A percentile compares a stretch with the other conserved stretches of the same genome.
phyloP scores from a whole-genome alignment of 2,329 filamentous ascomycete species.

The Alternaria postmessia region DNA sequence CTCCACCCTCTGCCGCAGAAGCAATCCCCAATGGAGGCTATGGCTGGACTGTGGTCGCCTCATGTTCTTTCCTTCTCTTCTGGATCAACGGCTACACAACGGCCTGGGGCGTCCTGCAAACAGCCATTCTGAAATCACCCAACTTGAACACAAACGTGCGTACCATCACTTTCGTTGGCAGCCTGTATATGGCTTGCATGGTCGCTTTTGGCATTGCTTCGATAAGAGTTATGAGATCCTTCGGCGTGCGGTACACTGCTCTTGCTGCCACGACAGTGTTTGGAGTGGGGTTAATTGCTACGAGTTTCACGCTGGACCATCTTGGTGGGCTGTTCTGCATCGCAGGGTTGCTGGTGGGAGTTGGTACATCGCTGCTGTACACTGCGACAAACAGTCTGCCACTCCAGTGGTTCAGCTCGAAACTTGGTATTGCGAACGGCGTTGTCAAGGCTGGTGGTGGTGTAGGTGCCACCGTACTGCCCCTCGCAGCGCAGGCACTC shows the following conservation, averaged over 20 bases:
- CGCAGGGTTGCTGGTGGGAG: constrained; percentile 55
- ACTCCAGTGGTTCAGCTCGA: constrained; percentile 38
- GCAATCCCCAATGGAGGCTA: constrained; percentile 63
- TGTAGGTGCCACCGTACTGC: constrained; percentile 35
- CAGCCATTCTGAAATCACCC: constrained; percentile 62
- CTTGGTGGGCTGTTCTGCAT: constrained; percentile 2
- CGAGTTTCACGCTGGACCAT: constrained; percentile 53
- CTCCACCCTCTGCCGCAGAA: background rate
- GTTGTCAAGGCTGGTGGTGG: constrained; percentile 42
- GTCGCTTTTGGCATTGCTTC: constrained; percentile 63
- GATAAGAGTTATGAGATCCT: constrained; percentile 58
- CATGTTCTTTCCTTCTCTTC: constrained; percentile 62
- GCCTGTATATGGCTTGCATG: constrained; percentile 60
- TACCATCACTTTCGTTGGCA: constrained; percentile 67
- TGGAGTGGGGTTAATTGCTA: constrained; percentile 59
- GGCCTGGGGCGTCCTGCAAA: constrained; percentile 68
- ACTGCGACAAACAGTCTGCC: constrained; percentile 44
- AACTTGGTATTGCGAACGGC: constrained; percentile 39
- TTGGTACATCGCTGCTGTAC: constrained; percentile 56
- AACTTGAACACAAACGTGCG: background rate
- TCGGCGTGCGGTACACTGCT: constrained; percentile 60
- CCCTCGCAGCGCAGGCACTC: constrained; percentile 34
- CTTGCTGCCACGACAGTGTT: constrained; percentile 61
- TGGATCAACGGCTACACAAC: constrained; percentile 62
- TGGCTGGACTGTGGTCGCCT: constrained; percentile 63